Conservation (phyloP, 768 basidiomycete genomes). For the Pleurotus tuoliensis region DNA sequence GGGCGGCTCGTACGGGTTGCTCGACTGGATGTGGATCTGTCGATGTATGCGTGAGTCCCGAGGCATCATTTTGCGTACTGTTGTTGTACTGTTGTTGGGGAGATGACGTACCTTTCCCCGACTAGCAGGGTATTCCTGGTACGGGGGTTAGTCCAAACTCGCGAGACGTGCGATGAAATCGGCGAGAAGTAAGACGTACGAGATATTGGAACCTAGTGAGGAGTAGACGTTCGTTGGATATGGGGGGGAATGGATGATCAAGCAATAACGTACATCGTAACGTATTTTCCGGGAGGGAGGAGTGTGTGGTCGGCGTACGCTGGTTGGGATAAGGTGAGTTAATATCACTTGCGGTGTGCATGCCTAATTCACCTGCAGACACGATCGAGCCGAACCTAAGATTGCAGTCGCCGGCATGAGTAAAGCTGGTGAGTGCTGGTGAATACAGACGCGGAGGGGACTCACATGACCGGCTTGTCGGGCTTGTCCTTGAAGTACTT, state of each 20-base stretch:
- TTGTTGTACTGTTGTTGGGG: neutral
- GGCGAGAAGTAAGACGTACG: conserved; percentile 20
- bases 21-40: conserved; percentile 59
- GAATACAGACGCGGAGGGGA: neutral
- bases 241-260: neutral
- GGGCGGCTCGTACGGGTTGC: conserved; percentile 60
- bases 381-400: conserved; percentile 62
- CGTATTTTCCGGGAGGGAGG: conserved; percentile 67
- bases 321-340: conserved; percentile 8
- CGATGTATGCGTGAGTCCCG: conserved; percentile 33
- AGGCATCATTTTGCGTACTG: neutral
- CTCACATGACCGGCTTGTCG: conserved; percentile 72
- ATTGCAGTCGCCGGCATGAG: conserved; percentile 1
- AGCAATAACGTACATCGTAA: conserved; percentile 47
- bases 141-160: neutral
- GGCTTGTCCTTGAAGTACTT: conserved; percentile 77
- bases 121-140: conserved; percentile 64
- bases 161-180: neutral
- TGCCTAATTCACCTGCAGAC: conserved; percentile 38
- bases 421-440: too few species aligned
- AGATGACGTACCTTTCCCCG: conserved; percentile 54
- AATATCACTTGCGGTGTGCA: too few species aligned
- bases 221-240: neutral
- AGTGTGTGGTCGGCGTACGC: conserved; percentile 70
- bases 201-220: conserved; percentile 58